Evolutionary conservation across 306 rosid species (phyloP).

Genomic region (Cotoneaster glaucophyllus): DNA sequence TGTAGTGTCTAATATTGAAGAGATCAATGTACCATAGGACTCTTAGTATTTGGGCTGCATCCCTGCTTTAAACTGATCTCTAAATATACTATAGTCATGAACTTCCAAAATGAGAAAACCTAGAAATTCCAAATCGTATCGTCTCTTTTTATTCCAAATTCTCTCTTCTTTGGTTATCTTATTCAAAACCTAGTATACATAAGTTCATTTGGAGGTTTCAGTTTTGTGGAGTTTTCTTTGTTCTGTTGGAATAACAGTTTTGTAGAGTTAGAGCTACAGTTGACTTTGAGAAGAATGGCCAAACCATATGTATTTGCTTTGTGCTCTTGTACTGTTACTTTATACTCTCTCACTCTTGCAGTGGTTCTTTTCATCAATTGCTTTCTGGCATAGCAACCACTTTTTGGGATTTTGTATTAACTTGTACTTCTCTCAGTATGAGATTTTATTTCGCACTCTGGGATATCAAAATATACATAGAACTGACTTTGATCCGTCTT

Average conservation of each 20-base stretch:
- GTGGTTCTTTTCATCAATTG: neutral
- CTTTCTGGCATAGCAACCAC: neutral
- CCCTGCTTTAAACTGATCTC: neutral
- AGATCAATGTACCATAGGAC: neutral
- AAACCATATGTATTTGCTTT: neutral
- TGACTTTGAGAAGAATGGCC: neutral
- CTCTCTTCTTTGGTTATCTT: too few species aligned
- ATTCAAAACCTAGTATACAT: neutral
- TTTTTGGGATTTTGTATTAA: neutral
- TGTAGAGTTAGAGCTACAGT: neutral
- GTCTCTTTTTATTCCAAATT: too few species aligned
- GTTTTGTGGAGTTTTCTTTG: neutral
- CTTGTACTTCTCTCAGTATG: neutral
- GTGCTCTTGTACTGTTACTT: too few species aligned
- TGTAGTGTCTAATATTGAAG: neutral
- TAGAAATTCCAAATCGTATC: too few species aligned
- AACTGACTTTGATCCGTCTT: slow-evolving; percentile 1
- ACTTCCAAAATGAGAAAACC: too few species aligned
- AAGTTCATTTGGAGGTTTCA: neutral
- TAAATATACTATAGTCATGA: too few species aligned
- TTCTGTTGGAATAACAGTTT: neutral
- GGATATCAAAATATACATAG: neutral
- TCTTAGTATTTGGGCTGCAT: neutral
- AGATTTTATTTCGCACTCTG: neutral
- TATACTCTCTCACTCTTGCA: neutral